Conservation (phyloP, 1,284 basidiomycete species). For the Pseudozyma sp. region DNA sequence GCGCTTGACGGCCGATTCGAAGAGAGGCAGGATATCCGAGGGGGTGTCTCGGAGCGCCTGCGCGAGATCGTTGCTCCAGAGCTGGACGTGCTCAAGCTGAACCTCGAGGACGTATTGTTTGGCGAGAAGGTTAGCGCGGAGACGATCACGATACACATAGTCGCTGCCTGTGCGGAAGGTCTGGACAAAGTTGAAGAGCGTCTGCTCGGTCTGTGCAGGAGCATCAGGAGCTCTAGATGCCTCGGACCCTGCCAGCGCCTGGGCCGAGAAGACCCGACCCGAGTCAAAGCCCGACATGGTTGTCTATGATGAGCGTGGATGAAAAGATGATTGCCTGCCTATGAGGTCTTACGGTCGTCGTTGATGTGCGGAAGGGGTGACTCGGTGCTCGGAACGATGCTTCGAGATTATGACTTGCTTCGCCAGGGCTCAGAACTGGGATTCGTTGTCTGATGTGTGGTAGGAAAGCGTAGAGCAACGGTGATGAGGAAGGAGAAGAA, state of each 20-base stretch:
- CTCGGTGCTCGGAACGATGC: too few species aligned
- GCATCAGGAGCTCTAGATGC: slow-evolving; percentile 64
- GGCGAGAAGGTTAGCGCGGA: slow-evolving; percentile 87
- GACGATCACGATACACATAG: slow-evolving; percentile 78
- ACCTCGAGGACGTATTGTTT: slow-evolving; percentile 93
- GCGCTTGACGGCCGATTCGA: slow-evolving; percentile 64
- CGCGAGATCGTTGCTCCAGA: slow-evolving; percentile 93
- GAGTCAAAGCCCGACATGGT: slow-evolving; percentile 68
- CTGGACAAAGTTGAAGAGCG: slow-evolving; percentile 67
- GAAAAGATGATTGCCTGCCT: background rate
- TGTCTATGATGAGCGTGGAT: background rate
- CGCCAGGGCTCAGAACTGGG: too few species aligned
- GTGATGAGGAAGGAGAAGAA: too few species aligned
- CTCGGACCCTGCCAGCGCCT: slow-evolving; percentile 60
- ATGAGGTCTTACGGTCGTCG: background rate
- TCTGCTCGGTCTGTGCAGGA: slow-evolving; percentile 64
- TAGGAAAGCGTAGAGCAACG: too few species aligned
- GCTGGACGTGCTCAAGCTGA: slow-evolving; percentile 86
- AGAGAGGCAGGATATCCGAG: slow-evolving; percentile 85
- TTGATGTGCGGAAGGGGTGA: background rate
- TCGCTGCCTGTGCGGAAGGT: slow-evolving; percentile 66
- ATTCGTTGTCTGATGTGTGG: too few species aligned
- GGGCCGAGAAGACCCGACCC: slow-evolving; percentile 64
- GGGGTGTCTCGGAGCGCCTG: slow-evolving; percentile 90
- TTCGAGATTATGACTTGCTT: too few species aligned